Conservation (phyloP, 805 yeast species). For the Candida caryicola region DNA sequence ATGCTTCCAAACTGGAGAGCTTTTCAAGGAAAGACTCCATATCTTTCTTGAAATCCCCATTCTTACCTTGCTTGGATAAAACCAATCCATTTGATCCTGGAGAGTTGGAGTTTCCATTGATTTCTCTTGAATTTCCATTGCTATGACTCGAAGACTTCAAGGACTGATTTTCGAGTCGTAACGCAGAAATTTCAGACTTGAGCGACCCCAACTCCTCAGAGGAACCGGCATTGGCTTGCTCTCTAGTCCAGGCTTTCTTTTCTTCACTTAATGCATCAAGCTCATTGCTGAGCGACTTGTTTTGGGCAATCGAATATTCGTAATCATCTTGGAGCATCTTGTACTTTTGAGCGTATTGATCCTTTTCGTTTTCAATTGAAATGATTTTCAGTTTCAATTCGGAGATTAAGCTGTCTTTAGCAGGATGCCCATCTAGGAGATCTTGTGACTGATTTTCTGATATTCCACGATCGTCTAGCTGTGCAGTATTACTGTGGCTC, state of each 20-base stretch:
- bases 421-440: no score
- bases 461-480: no score
- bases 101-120: not conserved
- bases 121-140: slow-evolving; percentile 1
- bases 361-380: slow-evolving; percentile 6
- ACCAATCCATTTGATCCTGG: not conserved
- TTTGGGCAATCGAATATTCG: slow-evolving; percentile 18
- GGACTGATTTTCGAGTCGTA: slow-evolving; percentile 38
- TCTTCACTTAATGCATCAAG: slow-evolving; percentile 19
- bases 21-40: slow-evolving; percentile 25
- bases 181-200: slow-evolving; percentile 30
- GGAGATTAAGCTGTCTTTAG: slow-evolving; percentile 6
- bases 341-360: slow-evolving; percentile 15
- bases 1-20: slow-evolving; percentile 24
- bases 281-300: slow-evolving; percentile 19
- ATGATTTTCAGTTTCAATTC: slow-evolving; percentile 9
- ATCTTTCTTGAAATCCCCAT: slow-evolving; percentile 13
- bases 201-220: slow-evolving; percentile 27
- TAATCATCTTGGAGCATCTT: slow-evolving; percentile 22
- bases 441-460: no score
- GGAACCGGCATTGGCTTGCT: slow-evolving; percentile 1
- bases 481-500: no score
- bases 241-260: slow-evolving; percentile 8
- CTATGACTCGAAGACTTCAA: slow-evolving; percentile 25
- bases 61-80: not conserved